Base-by-base conservation (phyloP, 495 filamentous ascomycete species). In the Aspergillus bertholletiae region DNA sequence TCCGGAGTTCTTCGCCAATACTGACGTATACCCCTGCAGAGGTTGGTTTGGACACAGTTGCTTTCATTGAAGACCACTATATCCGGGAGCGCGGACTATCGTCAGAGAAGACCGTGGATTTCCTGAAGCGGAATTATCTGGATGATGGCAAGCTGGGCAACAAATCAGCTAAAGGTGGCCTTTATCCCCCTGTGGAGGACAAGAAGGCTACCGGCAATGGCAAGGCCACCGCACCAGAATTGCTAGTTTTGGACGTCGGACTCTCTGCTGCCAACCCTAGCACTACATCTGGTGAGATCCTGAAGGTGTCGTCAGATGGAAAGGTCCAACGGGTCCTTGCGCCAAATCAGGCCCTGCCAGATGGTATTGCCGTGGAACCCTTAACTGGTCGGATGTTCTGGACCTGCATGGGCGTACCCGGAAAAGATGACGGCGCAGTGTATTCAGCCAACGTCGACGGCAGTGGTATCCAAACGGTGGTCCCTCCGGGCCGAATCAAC, bases 21-120 rank as follows among this genome's bases (percentile, higher is more conserved):
- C 40, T 43, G 12, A 21, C 5, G 1, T 18, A 37, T 13, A 32
- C 48, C 3, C 20, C 32, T 46, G 20, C 37, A 73, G 69, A 62
- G 5, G 69, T 84, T 22, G 80, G 80, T 6, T 67, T 84, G 3
- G 79, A 83, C 47, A 83, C 80, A 0, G 74, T 84, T 11, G 65
- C 68, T 2, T 66, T 69, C 32, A 75, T 77, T 35, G 74, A 77
- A 49, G 40, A 55, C 3, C 67, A 75, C 46, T 75, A 75, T 55
- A 65, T 80, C 23, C n/a, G 67, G 11, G 77, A 80, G 53, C 72
- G 79, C 13, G 65, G 64, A 5, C 64, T 81, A 0, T 61, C 64
- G 6, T 9, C 57, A 0, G 63, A 63, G 18, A 61, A 64, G 13
- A 74, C 70, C 0, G 59, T 81, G 9, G 57, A 69, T 44, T 81